Base-by-base conservation (phyloP, 1,139 yeast species). In the Saccharomycopsis hybrid region DNA sequence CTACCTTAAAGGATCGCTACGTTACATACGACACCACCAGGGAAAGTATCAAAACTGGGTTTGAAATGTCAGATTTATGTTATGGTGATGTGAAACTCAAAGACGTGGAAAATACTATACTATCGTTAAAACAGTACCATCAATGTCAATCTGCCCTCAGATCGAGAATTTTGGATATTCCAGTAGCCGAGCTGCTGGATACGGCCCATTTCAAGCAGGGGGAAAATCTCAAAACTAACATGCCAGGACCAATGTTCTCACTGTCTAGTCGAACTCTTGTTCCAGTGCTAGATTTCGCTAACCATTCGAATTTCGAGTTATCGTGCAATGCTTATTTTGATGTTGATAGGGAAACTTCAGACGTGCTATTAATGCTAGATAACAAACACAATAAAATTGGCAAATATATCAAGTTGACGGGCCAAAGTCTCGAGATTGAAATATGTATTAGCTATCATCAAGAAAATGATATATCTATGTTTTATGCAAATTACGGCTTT, bases 231-330 rank as follows among this genome's bases (percentile, higher is more conserved):
- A 32, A 31, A 5, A 28, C 24, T 25, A 29, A 13, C 13, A n/a
- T 48, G 28, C 18, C 18, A 18, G 18, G 18, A 18, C 18, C 18
- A 18, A 18, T 18, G 18, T 18, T 18, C 18, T 18, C 18, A 18
- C 18, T 18, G 18, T 18, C 18, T 18, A 18, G 18, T 18, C n/a
- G 9, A 7, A 29, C 31, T 8, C 13, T 48, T 11, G 51, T 48
- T 2, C 51, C 51, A 7, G 5, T 48, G 4, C 11, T 48, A 9
- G 51, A 48, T 36, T 48, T 48, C 39, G 47, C 47, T 28, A 48
- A 48, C 35, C 47, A 44, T 31, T 9, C 40, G 5, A 9, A 18
- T 24, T 9, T 27, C 9, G n/a, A 43, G 11, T 13, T 11, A 5
- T 29, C 5, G 11, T 18, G 24, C 5, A 48, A 48, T 38, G 40